These are phyloP conservation scores for Scorias spongiosa DNA, from an alignment of 2,329 filamentous ascomycete genomes.

Conservation along the genomic window DNA sequence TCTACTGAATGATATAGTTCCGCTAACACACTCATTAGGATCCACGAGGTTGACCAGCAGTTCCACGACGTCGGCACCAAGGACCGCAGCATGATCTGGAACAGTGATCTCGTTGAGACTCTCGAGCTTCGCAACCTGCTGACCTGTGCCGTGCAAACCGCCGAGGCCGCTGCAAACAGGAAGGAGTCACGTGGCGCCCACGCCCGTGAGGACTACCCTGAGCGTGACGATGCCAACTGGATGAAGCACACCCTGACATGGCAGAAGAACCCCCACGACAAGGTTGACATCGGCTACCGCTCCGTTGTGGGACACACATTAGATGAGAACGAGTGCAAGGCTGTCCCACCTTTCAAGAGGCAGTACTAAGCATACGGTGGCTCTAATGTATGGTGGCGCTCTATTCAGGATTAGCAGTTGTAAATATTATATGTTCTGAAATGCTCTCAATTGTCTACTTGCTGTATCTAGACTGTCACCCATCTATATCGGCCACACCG, in stretches of 20 bases:
- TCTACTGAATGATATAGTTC: not conserved
- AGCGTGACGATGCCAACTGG: constrained; percentile 91
- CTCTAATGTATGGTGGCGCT: not conserved
- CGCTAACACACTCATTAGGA: constrained; percentile 24
- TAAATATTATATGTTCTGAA: not conserved
- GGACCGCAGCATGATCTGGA: constrained; percentile 99
- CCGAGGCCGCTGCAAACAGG: constrained; percentile 74
- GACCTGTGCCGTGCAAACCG: constrained; percentile 93
- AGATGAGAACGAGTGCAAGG: constrained; percentile 91
- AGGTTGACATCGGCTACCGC: constrained; percentile 77
- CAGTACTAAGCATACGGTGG: constrained; percentile 47
- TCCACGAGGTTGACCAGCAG: constrained; percentile 65
- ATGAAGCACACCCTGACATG: constrained; percentile 98
- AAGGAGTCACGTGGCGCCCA: constrained; percentile 97
- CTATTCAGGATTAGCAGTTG: not conserved
- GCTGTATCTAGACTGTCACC: too few species aligned
- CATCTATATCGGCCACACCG: too few species aligned
- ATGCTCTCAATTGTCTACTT: too few species aligned
- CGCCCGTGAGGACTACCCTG: constrained; percentile 89
- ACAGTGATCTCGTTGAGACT: constrained; percentile 91
- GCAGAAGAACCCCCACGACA: constrained; percentile 83
- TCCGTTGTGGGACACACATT: constrained; percentile 68
- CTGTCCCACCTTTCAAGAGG: constrained; percentile 92
- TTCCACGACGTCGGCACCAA: constrained; percentile 83
- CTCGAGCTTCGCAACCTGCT: constrained; percentile 89